phyloP scores from a whole-genome alignment of 2,329 filamentous ascomycete genomes.

The Penicillium sp. region DNA sequence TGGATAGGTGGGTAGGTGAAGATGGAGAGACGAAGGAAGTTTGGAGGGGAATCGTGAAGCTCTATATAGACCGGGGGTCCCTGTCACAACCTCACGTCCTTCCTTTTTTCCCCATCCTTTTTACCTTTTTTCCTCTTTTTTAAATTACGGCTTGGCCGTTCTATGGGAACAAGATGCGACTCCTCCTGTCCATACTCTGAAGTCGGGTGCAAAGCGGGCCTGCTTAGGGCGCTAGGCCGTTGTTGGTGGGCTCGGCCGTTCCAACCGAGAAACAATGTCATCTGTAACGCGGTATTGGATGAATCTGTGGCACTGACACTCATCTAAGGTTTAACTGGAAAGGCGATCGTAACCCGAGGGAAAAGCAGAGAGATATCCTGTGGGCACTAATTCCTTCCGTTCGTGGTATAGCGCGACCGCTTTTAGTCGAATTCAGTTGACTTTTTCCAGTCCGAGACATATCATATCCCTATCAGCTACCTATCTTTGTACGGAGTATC shows the following conservation, averaged over 20 bases:
- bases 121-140: conserved; percentile 3
- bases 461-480: background rate
- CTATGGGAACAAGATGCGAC: conserved; percentile 4
- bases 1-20: background rate
- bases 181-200: background rate
- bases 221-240: background rate
- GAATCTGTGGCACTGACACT: background rate
- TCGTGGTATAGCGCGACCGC: background rate
- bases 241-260: background rate
- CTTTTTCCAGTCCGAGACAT: background rate
- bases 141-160: conserved; percentile 5
- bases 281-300: background rate
- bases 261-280: background rate
- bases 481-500: no score
- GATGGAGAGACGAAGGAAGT: conserved; percentile 3
- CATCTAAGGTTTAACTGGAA: background rate
- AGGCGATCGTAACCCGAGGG: background rate
- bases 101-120: no score
- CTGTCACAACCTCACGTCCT: background rate
- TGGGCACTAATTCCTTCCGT: background rate
- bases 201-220: background rate
- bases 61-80: conserved; percentile 15
- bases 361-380: background rate
- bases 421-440: background rate
- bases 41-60: conserved; percentile 1